A percentile compares a stretch with the other conserved stretches of the same genome.
phyloP scores from a whole-genome alignment of 305 asterid genomes.

The Fraxinus albicans region DNA sequence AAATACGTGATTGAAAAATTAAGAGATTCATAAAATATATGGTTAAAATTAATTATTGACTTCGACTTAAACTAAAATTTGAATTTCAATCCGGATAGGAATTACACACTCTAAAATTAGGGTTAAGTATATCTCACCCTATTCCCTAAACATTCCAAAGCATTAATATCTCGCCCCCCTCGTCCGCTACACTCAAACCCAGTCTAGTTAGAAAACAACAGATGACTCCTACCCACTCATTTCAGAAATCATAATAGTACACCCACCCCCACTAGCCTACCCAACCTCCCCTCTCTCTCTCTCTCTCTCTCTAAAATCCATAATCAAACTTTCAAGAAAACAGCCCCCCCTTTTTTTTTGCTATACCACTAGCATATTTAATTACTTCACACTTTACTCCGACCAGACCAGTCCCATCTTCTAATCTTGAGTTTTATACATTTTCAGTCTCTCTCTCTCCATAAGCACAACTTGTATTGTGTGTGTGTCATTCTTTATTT shows the following conservation, averaged over 20 bases:
- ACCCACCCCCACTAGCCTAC: neutral
- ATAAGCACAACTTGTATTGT: neutral
- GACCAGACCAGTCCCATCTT: constrained; percentile 51
- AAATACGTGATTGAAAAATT: too few relatives aligned
- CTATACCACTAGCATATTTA: neutral
- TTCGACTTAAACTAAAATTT: too few relatives aligned
- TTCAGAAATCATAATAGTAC: constrained; percentile 49
- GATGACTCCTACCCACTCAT: constrained; percentile 70
- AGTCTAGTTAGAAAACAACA: constrained; percentile 23
- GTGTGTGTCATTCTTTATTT: neutral
- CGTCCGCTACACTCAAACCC: constrained; percentile 57
- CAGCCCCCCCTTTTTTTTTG: neutral
- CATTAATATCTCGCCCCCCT: constrained; percentile 67
- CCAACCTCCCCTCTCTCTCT: neutral
- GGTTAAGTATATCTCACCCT: constrained; percentile 4
- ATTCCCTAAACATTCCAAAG: constrained; percentile 49
- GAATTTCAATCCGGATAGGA: too few relatives aligned
- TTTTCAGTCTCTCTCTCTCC: constrained; percentile 19
- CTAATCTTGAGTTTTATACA: constrained; percentile 40
- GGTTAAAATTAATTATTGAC: too few relatives aligned
- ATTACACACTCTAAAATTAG: neutral
- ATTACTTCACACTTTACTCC: constrained; percentile 35
- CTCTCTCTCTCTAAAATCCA: neutral
- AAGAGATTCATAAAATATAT: too few relatives aligned
- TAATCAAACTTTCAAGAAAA: constrained; percentile 19